Base-by-base conservation (phyloP, 805 yeast genomes). In the Candida jianshihensis region DNA sequence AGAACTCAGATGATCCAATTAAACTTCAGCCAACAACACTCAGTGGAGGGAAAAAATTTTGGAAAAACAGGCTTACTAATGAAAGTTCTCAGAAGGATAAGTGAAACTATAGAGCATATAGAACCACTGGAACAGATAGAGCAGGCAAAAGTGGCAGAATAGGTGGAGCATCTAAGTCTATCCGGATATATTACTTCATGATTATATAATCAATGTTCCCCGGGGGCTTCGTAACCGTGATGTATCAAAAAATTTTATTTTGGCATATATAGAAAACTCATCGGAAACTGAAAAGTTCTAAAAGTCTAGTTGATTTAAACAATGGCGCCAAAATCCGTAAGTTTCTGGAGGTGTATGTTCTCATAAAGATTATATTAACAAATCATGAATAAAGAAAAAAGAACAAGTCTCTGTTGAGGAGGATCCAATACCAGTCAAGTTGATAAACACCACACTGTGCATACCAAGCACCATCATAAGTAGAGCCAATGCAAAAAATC, bases 391-490 rank as follows among this genome's bases (percentile, higher is more conserved):
- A 16, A 32, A 34, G 22, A 37, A 40, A 33, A 38, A 40, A 33
- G 33, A 22, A 19, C 33, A 32, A 16, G 26, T 19, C 27, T 15
- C 32, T 13, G 31, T 25, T 13, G 18, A 29, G 25, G 34, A 35
- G 26, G 36, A 37, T 25, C 30, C 21, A 12, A 34, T 38, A 30
- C 38, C 34, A 27, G 12, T 22, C 15, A 31, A 29, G 19, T 21
- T 10, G n/a, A 26, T 42, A 31, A 68, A 68, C 47, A 70, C 70
- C 42, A 68, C 87, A 1, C 48, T 87, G 3, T 85, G 95, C 53
- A 68, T 87, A 24, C 94, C 96, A 2, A 75, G 90, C 1, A 68
- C 79, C 1, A 64, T 78, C 14, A 69, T 87, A 11, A 65, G 74
- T 2, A 42, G 45, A 1, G 51, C 73, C 6, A 73, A 77, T 48